These are phyloP conservation scores for Solioccasus polychromus DNA, from an alignment of 768 basidiomycete species.

Conservation along the genomic window DNA sequence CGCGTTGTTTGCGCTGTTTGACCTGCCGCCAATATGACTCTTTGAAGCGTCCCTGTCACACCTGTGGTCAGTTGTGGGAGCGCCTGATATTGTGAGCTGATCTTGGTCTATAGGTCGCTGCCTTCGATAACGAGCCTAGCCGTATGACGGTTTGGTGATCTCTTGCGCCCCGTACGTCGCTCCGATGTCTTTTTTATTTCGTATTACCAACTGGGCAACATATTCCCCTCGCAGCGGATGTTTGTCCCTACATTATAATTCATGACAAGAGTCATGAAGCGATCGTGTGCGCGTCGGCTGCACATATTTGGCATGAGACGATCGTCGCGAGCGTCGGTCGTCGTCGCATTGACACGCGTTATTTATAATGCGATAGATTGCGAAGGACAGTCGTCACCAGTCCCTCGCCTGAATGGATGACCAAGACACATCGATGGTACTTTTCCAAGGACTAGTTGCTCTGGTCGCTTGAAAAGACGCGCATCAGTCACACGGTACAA, in stretches of 20 bases:
- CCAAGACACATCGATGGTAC: constrained; percentile 75
- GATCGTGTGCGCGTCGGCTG: constrained; percentile 80
- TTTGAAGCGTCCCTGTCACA: constrained; percentile 66
- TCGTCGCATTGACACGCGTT: too few relatives aligned
- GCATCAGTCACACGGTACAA: constrained; percentile 43
- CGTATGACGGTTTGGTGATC: constrained; percentile 89
- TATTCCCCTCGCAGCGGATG: constrained; percentile 83
- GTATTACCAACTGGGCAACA: too few relatives aligned
- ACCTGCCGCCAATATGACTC: constrained; percentile 54
- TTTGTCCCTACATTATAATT: constrained; percentile 94
- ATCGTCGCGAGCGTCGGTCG: constrained; percentile 44
- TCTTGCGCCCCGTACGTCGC: constrained; percentile 71
- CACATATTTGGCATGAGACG: constrained; percentile 73
- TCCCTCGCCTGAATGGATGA: constrained; percentile 71
- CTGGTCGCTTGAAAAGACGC: constrained; percentile 66
- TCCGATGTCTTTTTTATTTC: neutral
- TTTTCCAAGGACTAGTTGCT: constrained; percentile 84
- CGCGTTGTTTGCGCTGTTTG: constrained; percentile 58
- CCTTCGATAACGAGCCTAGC: constrained; percentile 84
- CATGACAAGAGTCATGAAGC: constrained; percentile 86
- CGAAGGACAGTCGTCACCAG: constrained; percentile 33
- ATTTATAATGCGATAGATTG: too few relatives aligned
- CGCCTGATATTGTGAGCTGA: constrained; percentile 88
- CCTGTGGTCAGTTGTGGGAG: constrained; percentile 90
- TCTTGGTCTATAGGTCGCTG: constrained; percentile 76